Base-by-base conservation (phyloP, 176 grass and related monocot genomes). In the Bothriochloa decipiens region DNA sequence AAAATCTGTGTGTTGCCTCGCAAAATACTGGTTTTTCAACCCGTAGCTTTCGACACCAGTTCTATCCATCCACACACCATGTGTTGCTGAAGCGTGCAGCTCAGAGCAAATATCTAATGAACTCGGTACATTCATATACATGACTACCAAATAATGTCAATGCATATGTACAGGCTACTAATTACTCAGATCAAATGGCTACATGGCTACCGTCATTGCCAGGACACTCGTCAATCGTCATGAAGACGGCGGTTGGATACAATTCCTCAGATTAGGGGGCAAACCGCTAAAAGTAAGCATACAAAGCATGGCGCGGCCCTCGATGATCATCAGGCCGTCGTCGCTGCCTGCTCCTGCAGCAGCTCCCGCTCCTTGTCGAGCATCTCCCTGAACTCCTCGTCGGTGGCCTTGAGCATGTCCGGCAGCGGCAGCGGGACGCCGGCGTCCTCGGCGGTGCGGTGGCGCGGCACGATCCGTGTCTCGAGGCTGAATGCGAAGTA, bases 401-500 rank as follows among this genome's bases (percentile, higher is more conserved):
- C 94, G 55, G 86, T 94, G 76, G 71, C 83, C 85, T 90, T 94
- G 47, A 94, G 89, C 89, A 92, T 90, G 50, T 83, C 85, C 2
- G 82, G 37, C 74, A 90, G 92, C 63, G 77, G 87, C 85, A 91
- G 79, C 57, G 20, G 16, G 53, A 93, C 75, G 87, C 94, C 81
- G 73, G 89, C 90, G 12, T 77, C 85, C 1, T 50, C 66, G 2
- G 82, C 71, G 9, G 86, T 87, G 28, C 70, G 81, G 76, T 94
- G 91, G 49, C 89, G 89, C 39, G 91, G 87, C 81, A 76, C 79
- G 76, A 97, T 94, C 85, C 91, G 76, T 82, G 88, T 83, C 55
- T 94, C 89, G 82, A 94, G 86, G 78, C 94, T 90, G 65, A 88
- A 97, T 2, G 91, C 64, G 75, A 94, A 94, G 88, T 90, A 97